phyloP scores from a whole-genome alignment of 257 asterid genomes.

The Paraleonurus japonicus region DNA sequence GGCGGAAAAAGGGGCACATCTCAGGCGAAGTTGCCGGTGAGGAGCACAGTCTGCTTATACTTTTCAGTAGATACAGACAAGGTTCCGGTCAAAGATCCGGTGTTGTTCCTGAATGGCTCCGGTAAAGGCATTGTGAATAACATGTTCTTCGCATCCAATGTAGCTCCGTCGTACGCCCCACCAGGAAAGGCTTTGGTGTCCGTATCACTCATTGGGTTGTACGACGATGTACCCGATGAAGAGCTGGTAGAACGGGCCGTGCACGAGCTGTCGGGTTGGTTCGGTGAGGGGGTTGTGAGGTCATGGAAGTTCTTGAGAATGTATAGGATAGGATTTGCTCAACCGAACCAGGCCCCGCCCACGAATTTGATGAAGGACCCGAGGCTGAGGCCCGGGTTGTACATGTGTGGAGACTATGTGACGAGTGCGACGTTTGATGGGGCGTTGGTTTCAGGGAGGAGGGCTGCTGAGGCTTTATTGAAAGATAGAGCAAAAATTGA shows the following conservation, averaged over 20 bases:
- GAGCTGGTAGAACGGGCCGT: slow-evolving; percentile 58
- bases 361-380: slow-evolving; percentile 74
- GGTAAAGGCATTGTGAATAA: slow-evolving; percentile 79
- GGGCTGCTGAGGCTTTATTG: slow-evolving; percentile 81
- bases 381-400: slow-evolving; percentile 53
- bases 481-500: slow-evolving; percentile 44
- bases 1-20: slow-evolving; percentile 26
- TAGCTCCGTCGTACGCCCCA: slow-evolving; percentile 77
- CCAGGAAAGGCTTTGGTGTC: slow-evolving; percentile 79
- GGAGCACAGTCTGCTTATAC: slow-evolving; percentile 81
- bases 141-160: slow-evolving; percentile 88
- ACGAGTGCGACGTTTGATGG: slow-evolving; percentile 93
- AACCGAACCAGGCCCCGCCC: slow-evolving; percentile 91
- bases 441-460: slow-evolving; percentile 87
- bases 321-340: slow-evolving; percentile 75
- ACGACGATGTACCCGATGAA: slow-evolving; percentile 47
- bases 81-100: slow-evolving; percentile 70
- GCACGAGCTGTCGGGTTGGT: slow-evolving; percentile 74
- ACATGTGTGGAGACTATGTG: slow-evolving; percentile 86
- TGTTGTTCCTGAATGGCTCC: slow-evolving; percentile 71
- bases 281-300: slow-evolving; percentile 53
- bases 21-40: slow-evolving; percentile 48
- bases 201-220: slow-evolving; percentile 64
- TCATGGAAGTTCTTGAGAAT: slow-evolving; percentile 68
- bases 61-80: slow-evolving; percentile 53